Percentiles rank a stretch among this genome's conserved stretches.
Conservation (phyloP, 1,139 yeast species). For the Candida tropicalis region DNA sequence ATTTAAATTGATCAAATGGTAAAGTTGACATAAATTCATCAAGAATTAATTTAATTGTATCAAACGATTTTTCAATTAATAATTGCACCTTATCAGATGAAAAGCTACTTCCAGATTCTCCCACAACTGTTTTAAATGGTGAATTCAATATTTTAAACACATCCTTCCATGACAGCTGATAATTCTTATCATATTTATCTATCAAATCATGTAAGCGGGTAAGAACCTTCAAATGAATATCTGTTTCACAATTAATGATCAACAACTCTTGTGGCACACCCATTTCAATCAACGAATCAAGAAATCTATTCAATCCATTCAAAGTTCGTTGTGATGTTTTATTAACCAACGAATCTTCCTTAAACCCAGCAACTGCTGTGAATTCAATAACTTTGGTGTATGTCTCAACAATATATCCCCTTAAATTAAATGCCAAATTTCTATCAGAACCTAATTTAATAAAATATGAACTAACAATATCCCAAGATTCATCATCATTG, state of each 20-base stretch:
- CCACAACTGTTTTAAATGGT: constrained; percentile 53
- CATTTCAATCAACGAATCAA: constrained; percentile 33
- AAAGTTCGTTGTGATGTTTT: constrained; percentile 41
- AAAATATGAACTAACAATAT: constrained; percentile 44
- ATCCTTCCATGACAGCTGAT: constrained; percentile 65
- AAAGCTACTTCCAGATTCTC: background rate
- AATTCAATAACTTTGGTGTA: constrained; percentile 52
- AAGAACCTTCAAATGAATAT: constrained; percentile 63
- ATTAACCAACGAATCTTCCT: constrained; percentile 19
- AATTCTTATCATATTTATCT: constrained; percentile 66
- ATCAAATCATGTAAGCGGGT: constrained; percentile 68
- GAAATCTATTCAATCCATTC: constrained; percentile 35
- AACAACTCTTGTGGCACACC: constrained; percentile 46
- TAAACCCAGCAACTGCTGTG: constrained; percentile 51
- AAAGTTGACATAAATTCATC: constrained; percentile 79
- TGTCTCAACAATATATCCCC: constrained; percentile 50
- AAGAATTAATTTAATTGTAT: constrained; percentile 76
- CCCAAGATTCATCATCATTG: constrained; percentile 47
- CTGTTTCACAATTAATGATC: constrained; percentile 58
- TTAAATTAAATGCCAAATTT: constrained; percentile 40
- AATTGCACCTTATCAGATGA: constrained; percentile 42
- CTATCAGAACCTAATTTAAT: constrained; percentile 38
- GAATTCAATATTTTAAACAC: constrained; percentile 71
- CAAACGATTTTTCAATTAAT: constrained; percentile 68
- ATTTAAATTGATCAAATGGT: constrained; percentile 62